These are phyloP conservation scores for Limonium bicolor DNA, from an alignment of 148 eudicot genomes.

Conservation along the genomic window DNA sequence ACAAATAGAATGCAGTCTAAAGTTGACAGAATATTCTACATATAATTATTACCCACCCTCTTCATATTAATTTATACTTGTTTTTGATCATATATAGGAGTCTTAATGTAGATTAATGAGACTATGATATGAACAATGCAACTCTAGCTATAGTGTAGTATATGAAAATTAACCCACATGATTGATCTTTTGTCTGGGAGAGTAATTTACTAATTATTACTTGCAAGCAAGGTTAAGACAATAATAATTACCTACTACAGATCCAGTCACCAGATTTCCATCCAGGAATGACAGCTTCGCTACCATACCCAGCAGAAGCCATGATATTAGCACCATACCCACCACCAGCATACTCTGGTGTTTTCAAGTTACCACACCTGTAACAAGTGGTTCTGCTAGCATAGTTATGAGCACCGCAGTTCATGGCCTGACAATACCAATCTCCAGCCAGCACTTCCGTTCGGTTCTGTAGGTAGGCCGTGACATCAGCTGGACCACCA, in stretches of 20 bases:
- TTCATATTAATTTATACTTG: too few relatives aligned
- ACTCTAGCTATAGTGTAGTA: too few relatives aligned
- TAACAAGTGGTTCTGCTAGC: constrained; percentile 66
- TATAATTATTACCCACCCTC: too few relatives aligned
- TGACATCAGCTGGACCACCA: constrained; percentile 20
- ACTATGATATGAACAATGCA: too few relatives aligned
- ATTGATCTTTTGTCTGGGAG: too few relatives aligned
- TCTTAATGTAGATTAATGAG: too few relatives aligned
- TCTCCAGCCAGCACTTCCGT: constrained; percentile 63
- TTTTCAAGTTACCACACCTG: constrained; percentile 33
- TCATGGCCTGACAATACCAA: constrained; percentile 61
- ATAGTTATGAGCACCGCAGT: constrained; percentile 77
- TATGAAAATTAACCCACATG: too few relatives aligned
- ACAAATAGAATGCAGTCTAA: too few relatives aligned
- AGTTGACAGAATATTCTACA: too few relatives aligned
- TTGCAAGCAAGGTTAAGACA: too few relatives aligned
- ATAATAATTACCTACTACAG: constrained; percentile 55
- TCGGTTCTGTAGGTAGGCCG: constrained; percentile 18
- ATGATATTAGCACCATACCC: constrained; percentile 24
- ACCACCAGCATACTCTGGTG: constrained; percentile 8
- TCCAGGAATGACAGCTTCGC: constrained; percentile 38
- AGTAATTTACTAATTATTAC: too few relatives aligned
- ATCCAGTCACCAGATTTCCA: constrained; percentile 90
- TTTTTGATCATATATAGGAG: too few relatives aligned
- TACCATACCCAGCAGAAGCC: constrained; percentile 17